Evolutionary conservation across 106 monocot species (phyloP).

Genomic region (Acanthochlamys bracteata): DNA sequence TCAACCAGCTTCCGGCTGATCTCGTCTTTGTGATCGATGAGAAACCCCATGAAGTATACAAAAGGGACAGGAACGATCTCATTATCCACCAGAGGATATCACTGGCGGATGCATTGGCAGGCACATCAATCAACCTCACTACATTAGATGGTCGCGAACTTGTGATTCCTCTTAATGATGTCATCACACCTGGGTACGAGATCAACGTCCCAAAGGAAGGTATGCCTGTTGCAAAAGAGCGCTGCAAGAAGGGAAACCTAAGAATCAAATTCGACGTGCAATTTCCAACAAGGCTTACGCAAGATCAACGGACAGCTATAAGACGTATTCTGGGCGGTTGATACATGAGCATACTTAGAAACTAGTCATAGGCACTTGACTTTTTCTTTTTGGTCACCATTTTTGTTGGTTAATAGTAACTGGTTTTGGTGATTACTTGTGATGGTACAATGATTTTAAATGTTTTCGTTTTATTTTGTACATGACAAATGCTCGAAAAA

Average conservation of each 20-base stretch:
- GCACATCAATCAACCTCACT: constrained; percentile 25
- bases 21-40: constrained; percentile 77
- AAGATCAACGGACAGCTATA: constrained; percentile 35
- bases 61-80: constrained; percentile 79
- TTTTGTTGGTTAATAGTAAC: too few relatives aligned
- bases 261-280: constrained; percentile 59
- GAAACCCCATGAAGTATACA: constrained; percentile 71
- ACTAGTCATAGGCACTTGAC: too few relatives aligned
- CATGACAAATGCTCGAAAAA: too few relatives aligned
- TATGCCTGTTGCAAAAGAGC: constrained; percentile 59
- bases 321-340: constrained; percentile 26
- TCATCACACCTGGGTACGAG: constrained; percentile 53
- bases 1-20: constrained; percentile 47
- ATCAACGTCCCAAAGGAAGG: constrained; percentile 47
- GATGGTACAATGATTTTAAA: too few relatives aligned
- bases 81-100: constrained; percentile 38
- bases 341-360: neutral
- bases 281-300: constrained; percentile 39
- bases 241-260: constrained; percentile 38
- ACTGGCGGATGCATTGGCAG: constrained; percentile 63
- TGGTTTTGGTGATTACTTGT: too few relatives aligned
- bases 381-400: too few relatives aligned
- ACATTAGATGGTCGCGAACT: constrained; percentile 64
- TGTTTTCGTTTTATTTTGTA: too few relatives aligned
- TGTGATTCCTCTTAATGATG: constrained; percentile 35